Evolutionary conservation across 1,139 yeast species (phyloP), one percentile per base, ranked within the genome.

Genomic region (Geotrichum bryndzae): DNA sequence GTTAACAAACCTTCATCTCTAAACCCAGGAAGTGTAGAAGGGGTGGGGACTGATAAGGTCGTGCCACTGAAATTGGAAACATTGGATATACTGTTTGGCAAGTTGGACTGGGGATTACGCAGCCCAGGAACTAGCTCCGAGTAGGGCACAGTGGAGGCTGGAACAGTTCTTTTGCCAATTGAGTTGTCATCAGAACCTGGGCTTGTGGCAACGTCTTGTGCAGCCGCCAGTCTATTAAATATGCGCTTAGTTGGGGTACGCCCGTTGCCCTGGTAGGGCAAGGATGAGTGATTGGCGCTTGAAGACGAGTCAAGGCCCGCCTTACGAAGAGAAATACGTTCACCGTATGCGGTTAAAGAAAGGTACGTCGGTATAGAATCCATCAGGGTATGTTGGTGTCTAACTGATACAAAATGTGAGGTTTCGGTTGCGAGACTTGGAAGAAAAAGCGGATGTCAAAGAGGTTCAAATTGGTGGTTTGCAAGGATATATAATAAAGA

Each of bases 1-100:
- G 18, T 15, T 15, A 38, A 15, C 33, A 54, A 7, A 3, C 58
- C 58, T 6, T 55, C 58, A 29, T 55, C 58, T 29, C 60, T 27
- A 31, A 57, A 57, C 7, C 54, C 48, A 22, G 56, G 56, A 25
- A 57, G 23, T 5, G 60, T 57, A 11, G 60, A 57, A 13, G 60
- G 56, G 13, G n/a, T 38, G 27, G 31, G 29, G 15, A 45, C 33
- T 13, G 56, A 54, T 15, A 54, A 29, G 3, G 56, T 51, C 8
- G 51, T 54, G 50, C 45, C 45, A 41, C 27, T 13, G 5, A 38
- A 38, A 38, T 38, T 38, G 18, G n/a, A 38, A 38, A 13, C 45
- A 11, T 38, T 38, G 18, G 45, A 11, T 5, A 38, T 38, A 38
- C n/a, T 38, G 45, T 15, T 38, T 38, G n/a, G 18, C 18, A 18